Base-by-base conservation (phyloP, 169 alveolate species). In the Plasmodium ovale region DNA sequence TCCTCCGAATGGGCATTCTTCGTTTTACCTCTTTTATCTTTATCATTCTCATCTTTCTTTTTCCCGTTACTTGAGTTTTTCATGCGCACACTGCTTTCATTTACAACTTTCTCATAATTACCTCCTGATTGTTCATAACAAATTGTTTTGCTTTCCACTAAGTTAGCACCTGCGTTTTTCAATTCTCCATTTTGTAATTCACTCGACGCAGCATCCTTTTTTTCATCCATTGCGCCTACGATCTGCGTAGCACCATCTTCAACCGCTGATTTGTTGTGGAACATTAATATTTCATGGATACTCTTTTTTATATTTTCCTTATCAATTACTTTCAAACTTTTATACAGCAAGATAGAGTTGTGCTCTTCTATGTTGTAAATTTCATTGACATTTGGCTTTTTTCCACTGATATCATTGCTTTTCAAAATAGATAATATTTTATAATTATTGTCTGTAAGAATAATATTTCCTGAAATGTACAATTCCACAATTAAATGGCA, bases 401-500 rank as follows among this genome's bases (percentile, higher is more conserved):
- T 79, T 10, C 70, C 79, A 19, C 16, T 44, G 12, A 37, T 16
- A 62, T 79, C 89, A 65, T 47, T 79, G 27, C 62, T 79, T 39
- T 79, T 62, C 42, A 96, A 91, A 67, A 96, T 88, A 31, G 96
- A 79, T 62, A 97, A 58, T 21, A 98, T 96, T 60, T 92, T 93
- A 73, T 95, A 97, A 39, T 96, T 94, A 58, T 88, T 74, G 82
- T 98, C 99, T n/a, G 99, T 97, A 53, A 98, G 91, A 59, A 96
- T 94, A 23, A 98, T 92, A 91, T 98, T 98, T 54, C 99, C 99
- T 49, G 96, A 94, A 44, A 98, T 96, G 84, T 96, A 98, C 54
- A 98, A 94, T 88, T 98, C 99, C 1, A 98, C 93, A 39, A 98
- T 93, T n/a, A 98, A 72, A 89, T 98, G 98, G 62, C 92, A 92